A percentile compares a stretch with the other conserved stretches of the same genome.
Conservation (phyloP, 1,139 yeast species). For the Kodamaea ohmeri region DNA sequence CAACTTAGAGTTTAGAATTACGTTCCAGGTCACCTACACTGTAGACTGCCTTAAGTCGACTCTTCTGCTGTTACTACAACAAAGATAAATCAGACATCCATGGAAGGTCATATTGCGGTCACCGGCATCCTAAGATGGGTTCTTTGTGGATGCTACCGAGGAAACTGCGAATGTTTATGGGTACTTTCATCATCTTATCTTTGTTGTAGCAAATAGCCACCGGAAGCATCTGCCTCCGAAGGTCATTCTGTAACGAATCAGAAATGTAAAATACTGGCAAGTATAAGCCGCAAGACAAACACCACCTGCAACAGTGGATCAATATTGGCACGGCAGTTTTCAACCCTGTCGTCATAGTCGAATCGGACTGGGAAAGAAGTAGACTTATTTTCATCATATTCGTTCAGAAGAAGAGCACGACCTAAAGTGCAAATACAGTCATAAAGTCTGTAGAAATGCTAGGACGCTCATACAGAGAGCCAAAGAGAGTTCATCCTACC, state of each 20-base stretch:
- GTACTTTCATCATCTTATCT: slow-evolving; percentile 63
- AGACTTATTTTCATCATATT: slow-evolving; percentile 58
- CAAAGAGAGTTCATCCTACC: slow-evolving; percentile 7
- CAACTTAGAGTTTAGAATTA: no score
- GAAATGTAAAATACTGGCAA: slow-evolving; percentile 81
- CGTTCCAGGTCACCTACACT: background rate
- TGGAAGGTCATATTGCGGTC: slow-evolving; percentile 75
- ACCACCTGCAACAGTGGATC: slow-evolving; percentile 37
- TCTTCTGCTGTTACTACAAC: background rate
- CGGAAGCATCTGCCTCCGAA: slow-evolving; percentile 15
- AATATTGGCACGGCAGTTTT: slow-evolving; percentile 50
- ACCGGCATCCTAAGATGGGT: slow-evolving; percentile 81
- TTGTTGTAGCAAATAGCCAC: slow-evolving; percentile 10
- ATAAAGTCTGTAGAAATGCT: background rate
- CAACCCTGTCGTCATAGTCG: slow-evolving; percentile 86
- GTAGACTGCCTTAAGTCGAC: background rate
- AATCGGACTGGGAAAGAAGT: slow-evolving; percentile 79
- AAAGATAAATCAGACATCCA: slow-evolving; percentile 57
- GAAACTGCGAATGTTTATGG: slow-evolving; percentile 89
- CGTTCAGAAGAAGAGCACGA: slow-evolving; percentile 12
- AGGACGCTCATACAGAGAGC: background rate
- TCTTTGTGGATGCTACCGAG: slow-evolving; percentile 82
- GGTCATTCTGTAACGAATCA: slow-evolving; percentile 42
- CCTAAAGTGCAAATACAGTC: background rate
- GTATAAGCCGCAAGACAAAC: slow-evolving; percentile 54